These are phyloP conservation scores for Russula sp. DNA, from an alignment of 768 basidiomycete genomes.

Conservation along the genomic window DNA sequence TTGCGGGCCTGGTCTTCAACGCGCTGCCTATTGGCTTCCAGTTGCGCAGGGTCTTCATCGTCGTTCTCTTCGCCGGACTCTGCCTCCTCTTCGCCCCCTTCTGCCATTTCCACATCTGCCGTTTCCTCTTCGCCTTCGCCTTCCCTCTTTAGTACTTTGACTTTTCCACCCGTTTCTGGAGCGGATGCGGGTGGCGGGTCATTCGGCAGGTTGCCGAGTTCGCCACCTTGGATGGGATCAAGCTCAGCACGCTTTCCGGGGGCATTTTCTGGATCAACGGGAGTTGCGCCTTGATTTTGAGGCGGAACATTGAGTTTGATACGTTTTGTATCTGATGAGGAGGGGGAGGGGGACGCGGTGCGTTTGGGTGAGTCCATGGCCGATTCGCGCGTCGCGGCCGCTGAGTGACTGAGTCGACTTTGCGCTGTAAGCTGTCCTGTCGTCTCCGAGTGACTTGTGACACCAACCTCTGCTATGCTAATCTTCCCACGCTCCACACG, in stretches of 20 bases:
- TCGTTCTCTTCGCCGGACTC: constrained; percentile 78
- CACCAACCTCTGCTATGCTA: neutral
- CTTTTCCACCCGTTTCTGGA: constrained; percentile 28
- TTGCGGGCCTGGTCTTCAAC: constrained; percentile 85
- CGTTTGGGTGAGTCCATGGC: constrained; percentile 31
- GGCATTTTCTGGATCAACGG: constrained; percentile 73
- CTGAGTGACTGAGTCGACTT: neutral
- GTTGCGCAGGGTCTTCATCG: constrained; percentile 78
- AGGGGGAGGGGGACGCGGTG: constrained; percentile 31
- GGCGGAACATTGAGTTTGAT: constrained; percentile 31
- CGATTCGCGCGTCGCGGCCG: neutral
- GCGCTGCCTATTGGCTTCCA: constrained; percentile 70
- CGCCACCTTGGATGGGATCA: constrained; percentile 72
- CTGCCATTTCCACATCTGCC: constrained; percentile 76
- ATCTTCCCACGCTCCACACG: constrained; percentile 12
- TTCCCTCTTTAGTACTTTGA: constrained; percentile 36
- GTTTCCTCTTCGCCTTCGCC: constrained; percentile 60
- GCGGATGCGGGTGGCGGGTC: constrained; percentile 28
- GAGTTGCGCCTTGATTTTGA: constrained; percentile 54
- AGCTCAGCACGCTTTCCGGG: constrained; percentile 84
- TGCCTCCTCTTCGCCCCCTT: constrained; percentile 65
- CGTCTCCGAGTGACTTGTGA: neutral
- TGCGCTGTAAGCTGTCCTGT: neutral
- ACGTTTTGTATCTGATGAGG: constrained; percentile 30
- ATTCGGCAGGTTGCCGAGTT: constrained; percentile 65